Percentiles rank a stretch among this genome's conserved stretches.
Evolutionary conservation across 768 basidiomycete genomes (phyloP).

Genomic region (Amanita jacksonii): DNA sequence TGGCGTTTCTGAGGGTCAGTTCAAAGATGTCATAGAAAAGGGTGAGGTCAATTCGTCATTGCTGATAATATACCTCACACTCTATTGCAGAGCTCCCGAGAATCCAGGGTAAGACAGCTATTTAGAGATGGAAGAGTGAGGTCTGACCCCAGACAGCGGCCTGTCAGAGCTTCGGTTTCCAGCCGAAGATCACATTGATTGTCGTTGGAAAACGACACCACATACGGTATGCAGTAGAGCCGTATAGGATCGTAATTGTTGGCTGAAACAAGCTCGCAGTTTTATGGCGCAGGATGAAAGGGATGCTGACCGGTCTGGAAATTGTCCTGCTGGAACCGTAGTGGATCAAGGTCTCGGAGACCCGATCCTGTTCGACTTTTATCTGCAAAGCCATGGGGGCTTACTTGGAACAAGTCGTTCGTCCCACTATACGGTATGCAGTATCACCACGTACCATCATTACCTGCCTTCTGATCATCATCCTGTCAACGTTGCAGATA

Average conservation of each 20-base stretch:
- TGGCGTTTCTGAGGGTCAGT: constrained; percentile 43
- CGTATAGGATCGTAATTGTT: neutral
- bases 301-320: constrained; percentile 58
- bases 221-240: constrained; percentile 25
- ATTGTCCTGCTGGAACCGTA: constrained; percentile 71
- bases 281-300: constrained; percentile 20
- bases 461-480: neutral
- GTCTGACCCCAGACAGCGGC: too few species aligned
- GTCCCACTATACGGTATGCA: constrained; percentile 35
- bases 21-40: constrained; percentile 38
- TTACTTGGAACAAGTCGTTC: constrained; percentile 63
- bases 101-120: constrained; percentile 38
- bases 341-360: constrained; percentile 63
- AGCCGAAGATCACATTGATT: constrained; percentile 63
- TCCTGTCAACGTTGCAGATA: constrained; percentile 20
- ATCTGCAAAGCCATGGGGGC: constrained; percentile 69
- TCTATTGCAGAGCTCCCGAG: constrained; percentile 40
- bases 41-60: too few species aligned
- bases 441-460: constrained; percentile 5
- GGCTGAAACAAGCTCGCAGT: constrained; percentile 18
- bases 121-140: neutral
- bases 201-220: constrained; percentile 77
- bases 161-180: constrained; percentile 46
- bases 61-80: too few species aligned
- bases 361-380: constrained; percentile 70